phyloP scores from a whole-genome alignment of 2,329 filamentous ascomycete species.

The Aspergillus novoparasiticus region DNA sequence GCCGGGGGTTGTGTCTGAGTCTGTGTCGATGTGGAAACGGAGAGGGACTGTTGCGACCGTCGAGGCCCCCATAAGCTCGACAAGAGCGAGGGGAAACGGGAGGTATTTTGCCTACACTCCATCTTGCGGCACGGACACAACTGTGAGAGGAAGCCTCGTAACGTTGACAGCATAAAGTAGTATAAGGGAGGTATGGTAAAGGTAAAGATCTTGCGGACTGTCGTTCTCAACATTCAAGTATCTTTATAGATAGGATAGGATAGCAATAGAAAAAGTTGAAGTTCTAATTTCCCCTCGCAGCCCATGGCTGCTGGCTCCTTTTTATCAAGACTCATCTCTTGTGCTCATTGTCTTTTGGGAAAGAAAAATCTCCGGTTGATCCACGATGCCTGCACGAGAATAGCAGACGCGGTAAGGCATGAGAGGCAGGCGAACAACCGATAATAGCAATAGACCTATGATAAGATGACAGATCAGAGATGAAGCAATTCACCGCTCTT shows the following conservation, averaged over 20 bases:
- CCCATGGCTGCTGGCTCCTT: background rate
- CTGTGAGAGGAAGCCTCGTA: slow-evolving; percentile 11
- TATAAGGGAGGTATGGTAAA: background rate
- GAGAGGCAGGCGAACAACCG: slow-evolving; percentile 2
- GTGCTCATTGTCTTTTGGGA: background rate
- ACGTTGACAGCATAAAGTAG: slow-evolving; percentile 15
- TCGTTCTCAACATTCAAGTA: background rate
- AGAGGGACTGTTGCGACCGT: slow-evolving; percentile 7
- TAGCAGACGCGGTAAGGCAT: background rate
- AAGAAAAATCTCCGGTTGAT: slow-evolving; percentile 8
- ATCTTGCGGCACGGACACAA: slow-evolving; percentile 18
- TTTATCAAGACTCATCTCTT: slow-evolving; percentile 8
- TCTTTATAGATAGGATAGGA: background rate
- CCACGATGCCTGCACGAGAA: slow-evolving; percentile 6
- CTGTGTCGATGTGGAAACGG: slow-evolving; percentile 5
- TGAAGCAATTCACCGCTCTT: slow-evolving; percentile 14
- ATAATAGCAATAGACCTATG: slow-evolving; percentile 8
- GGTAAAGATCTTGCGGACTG: background rate
- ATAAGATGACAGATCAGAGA: slow-evolving; percentile 11
- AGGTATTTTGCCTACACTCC: slow-evolving; percentile 18
- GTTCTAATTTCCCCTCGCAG: background rate
- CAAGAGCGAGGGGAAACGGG: slow-evolving; percentile 20
- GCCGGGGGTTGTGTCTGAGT: slow-evolving; percentile 8
- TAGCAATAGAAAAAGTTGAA: background rate
- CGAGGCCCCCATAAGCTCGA: slow-evolving; percentile 16